Evolutionary conservation across 345 rosid species (phyloP).

Genomic region (Salix arbutifolia): DNA sequence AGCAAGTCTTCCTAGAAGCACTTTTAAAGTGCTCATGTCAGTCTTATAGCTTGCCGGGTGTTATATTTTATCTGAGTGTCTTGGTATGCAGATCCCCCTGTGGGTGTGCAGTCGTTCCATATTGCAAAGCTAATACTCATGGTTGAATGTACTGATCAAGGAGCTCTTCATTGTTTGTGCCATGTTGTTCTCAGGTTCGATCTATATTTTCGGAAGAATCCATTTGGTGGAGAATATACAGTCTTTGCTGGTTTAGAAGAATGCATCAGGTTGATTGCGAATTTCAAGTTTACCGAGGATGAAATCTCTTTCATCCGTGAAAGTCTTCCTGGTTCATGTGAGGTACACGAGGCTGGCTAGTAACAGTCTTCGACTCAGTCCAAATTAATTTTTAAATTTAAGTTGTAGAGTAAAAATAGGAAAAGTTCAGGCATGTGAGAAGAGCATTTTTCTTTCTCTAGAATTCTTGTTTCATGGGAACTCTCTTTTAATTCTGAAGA

Average conservation of each 20-base stretch:
- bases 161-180: neutral
- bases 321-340: conserved; percentile 62
- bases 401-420: too few relatives aligned
- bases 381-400: too few relatives aligned
- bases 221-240: conserved; percentile 92
- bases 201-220: conserved; percentile 89
- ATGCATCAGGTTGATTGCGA: conserved; percentile 82
- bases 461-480: neutral
- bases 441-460: neutral
- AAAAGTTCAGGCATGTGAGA: too few relatives aligned
- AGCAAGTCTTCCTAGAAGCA: too few relatives aligned
- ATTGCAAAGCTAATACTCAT: too few relatives aligned
- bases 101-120: too few relatives aligned
- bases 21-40: too few relatives aligned
- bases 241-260: conserved; percentile 96
- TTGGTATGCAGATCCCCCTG: too few relatives aligned
- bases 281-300: conserved; percentile 65
- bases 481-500: neutral
- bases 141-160: neutral
- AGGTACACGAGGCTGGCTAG: conserved; percentile 40
- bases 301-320: conserved; percentile 70
- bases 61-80: too few relatives aligned
- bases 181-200: conserved; percentile 59
- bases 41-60: too few relatives aligned
- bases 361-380: neutral